A percentile compares a stretch with the other conserved stretches of the same genome.
Evolutionary conservation across 2,329 filamentous ascomycete genomes (phyloP).

Genomic region (Myriosclerotinia curreyana): DNA sequence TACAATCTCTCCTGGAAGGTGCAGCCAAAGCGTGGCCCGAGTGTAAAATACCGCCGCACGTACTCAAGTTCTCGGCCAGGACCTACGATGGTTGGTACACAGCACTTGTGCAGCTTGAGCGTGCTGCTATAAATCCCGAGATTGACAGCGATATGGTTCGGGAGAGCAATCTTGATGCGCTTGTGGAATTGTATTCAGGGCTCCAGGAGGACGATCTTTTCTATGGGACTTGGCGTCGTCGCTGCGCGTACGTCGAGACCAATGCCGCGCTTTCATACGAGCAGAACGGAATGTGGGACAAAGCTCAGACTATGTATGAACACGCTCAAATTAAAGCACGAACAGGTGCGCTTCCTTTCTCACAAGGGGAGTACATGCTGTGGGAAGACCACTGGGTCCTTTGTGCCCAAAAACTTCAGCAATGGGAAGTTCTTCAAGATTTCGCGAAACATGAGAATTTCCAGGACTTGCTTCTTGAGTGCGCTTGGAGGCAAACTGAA

Average conservation of each 20-base stretch:
- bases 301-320: slow-evolving; percentile 95
- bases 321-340: slow-evolving; percentile 94
- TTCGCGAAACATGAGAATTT: slow-evolving; percentile 99
- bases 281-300: slow-evolving; percentile 99
- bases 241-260: slow-evolving; percentile 95
- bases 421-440: slow-evolving; percentile 97
- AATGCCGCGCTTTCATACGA: slow-evolving; percentile 97
- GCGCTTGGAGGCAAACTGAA: slow-evolving; percentile 92
- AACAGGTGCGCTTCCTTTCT: slow-evolving; percentile 93
- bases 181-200: slow-evolving; percentile 88
- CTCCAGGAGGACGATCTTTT: slow-evolving; percentile 96
- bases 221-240: slow-evolving; percentile 92
- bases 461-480: slow-evolving; percentile 91
- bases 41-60: slow-evolving; percentile 91
- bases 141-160: slow-evolving; percentile 80
- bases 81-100: slow-evolving; percentile 98
- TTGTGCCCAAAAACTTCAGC: slow-evolving; percentile 95
- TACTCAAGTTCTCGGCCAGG: slow-evolving; percentile 90
- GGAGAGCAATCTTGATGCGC: slow-evolving; percentile 91
- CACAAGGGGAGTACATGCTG: slow-evolving; percentile 94
- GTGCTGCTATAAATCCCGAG: slow-evolving; percentile 73
- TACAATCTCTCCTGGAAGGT: slow-evolving; percentile 87
- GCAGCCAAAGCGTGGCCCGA: slow-evolving; percentile 79
- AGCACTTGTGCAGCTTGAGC: slow-evolving; percentile 85
- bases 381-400: slow-evolving; percentile 99